Evolutionary conservation across 1,284 basidiomycete genomes (phyloP).

Genomic region (Apiotrichum porosum): DNA sequence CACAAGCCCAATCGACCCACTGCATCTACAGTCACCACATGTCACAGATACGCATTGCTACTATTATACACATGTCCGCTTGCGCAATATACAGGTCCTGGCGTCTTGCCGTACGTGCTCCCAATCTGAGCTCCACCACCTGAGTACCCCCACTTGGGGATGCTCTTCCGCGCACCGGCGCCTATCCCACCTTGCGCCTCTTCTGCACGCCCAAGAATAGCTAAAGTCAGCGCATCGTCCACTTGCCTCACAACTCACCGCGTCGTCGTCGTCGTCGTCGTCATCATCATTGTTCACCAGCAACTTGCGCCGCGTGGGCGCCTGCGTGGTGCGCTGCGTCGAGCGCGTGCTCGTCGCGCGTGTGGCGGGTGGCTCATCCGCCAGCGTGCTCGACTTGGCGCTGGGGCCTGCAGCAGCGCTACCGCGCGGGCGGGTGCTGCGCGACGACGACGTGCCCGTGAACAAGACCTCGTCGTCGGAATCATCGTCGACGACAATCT

Average conservation of each 20-base stretch:
- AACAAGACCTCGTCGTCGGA: constrained; percentile 17
- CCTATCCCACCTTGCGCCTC: constrained; percentile 23
- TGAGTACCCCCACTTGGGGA: too few species aligned
- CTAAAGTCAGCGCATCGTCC: constrained; percentile 21
- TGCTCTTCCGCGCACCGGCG: too few species aligned
- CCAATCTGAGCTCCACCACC: too few species aligned
- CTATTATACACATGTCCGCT: too few species aligned
- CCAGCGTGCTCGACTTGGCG: constrained; percentile 1
- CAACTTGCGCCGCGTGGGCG: constrained; percentile 7
- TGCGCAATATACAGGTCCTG: too few species aligned
- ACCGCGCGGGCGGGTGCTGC: constrained; percentile 1
- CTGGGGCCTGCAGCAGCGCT: neutral
- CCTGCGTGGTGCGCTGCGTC: neutral
- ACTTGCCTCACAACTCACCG: constrained; percentile 1
- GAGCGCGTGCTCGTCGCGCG: neutral
- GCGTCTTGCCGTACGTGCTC: too few species aligned
- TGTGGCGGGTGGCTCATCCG: neutral
- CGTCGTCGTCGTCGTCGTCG: constrained; percentile 5
- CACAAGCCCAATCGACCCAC: too few species aligned
- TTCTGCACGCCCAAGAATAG: constrained; percentile 22
- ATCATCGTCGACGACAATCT: constrained; percentile 24
- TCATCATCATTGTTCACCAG: constrained; percentile 22
- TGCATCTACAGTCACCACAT: too few species aligned
- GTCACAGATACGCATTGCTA: too few species aligned
- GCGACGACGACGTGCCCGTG: neutral